Conservation (phyloP, 805 yeast species). For the Candida boleticola region DNA sequence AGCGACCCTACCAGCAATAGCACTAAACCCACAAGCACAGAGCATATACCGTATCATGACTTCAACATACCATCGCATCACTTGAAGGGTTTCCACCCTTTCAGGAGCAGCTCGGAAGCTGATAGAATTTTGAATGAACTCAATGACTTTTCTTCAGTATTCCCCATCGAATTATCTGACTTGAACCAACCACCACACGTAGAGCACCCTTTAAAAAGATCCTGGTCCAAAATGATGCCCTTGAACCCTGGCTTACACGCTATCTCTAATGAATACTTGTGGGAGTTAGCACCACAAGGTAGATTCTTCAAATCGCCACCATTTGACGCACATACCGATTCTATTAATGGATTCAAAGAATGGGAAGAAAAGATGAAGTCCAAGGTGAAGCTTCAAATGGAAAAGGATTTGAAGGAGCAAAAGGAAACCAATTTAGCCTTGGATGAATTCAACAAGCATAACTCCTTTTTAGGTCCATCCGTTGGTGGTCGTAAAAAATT, state of each 20-base stretch:
- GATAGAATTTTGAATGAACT: slow-evolving; percentile 24
- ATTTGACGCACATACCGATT: slow-evolving; percentile 21
- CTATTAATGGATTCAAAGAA: slow-evolving; percentile 25
- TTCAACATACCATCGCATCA: slow-evolving; percentile 26
- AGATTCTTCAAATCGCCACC: slow-evolving; percentile 35
- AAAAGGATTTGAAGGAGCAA: slow-evolving; percentile 22
- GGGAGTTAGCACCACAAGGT: slow-evolving; percentile 37
- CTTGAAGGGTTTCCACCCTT: slow-evolving; percentile 15
- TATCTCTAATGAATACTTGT: slow-evolving; percentile 38
- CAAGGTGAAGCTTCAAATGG: slow-evolving; percentile 12
- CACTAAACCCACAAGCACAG: background rate
- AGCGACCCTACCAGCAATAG: too few species aligned
- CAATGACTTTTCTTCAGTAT: slow-evolving; percentile 4
- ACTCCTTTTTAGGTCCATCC: slow-evolving; percentile 7
- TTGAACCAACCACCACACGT: slow-evolving; percentile 23
- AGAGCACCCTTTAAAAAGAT: slow-evolving; percentile 37
- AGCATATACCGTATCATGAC: slow-evolving; percentile 11
- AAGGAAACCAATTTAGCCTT: slow-evolving; percentile 14
- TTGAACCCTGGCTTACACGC: slow-evolving; percentile 32
- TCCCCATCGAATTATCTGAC: background rate
- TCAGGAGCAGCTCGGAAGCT: slow-evolving; percentile 16
- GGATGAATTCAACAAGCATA: slow-evolving; percentile 19
- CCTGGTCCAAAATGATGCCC: slow-evolving; percentile 39
- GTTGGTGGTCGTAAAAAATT: slow-evolving; percentile 27
- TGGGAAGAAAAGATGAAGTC: slow-evolving; percentile 31